phyloP scores from a whole-genome alignment of 2,329 filamentous ascomycete species.

The Biscogniauxia marginata region DNA sequence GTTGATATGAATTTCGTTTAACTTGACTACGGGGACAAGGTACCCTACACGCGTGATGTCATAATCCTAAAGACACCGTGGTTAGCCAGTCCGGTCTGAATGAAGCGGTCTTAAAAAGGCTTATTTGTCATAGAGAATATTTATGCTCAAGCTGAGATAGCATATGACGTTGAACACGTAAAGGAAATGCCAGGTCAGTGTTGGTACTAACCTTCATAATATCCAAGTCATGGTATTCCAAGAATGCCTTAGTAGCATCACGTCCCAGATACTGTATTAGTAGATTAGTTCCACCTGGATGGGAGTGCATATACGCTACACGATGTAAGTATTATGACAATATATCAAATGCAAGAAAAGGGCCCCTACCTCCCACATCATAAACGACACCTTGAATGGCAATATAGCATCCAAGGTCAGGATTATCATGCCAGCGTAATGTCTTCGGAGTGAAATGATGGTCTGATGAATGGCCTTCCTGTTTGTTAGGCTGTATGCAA shows the following conservation, averaged over 20 bases:
- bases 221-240: conserved; percentile 4
- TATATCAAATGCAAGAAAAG: background rate
- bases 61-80: conserved; percentile 3
- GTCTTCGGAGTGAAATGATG: conserved; percentile 8
- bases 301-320: conserved; percentile 14
- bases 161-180: too few species aligned
- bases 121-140: too few species aligned
- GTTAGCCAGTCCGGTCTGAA: background rate
- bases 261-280: conserved; percentile 9
- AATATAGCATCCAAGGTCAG: conserved; percentile 13
- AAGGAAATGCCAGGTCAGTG: background rate
- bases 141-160: too few species aligned
- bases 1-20: conserved; percentile 2
- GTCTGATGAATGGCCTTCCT: background rate
- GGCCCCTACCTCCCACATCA: conserved; percentile 15
- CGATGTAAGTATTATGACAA: background rate
- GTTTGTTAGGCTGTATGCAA: conserved; percentile 1
- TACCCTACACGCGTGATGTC: conserved; percentile 10
- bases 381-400: conserved; percentile 12
- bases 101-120: too few species aligned
- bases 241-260: conserved; percentile 11
- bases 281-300: conserved; percentile 16
- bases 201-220: conserved; percentile 8
- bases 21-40: conserved; percentile 13
- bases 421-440: conserved; percentile 20